A percentile compares a stretch with the other conserved stretches of the same genome.
phyloP scores from a whole-genome alignment of 768 basidiomycete species.

The Collybia sordida region DNA sequence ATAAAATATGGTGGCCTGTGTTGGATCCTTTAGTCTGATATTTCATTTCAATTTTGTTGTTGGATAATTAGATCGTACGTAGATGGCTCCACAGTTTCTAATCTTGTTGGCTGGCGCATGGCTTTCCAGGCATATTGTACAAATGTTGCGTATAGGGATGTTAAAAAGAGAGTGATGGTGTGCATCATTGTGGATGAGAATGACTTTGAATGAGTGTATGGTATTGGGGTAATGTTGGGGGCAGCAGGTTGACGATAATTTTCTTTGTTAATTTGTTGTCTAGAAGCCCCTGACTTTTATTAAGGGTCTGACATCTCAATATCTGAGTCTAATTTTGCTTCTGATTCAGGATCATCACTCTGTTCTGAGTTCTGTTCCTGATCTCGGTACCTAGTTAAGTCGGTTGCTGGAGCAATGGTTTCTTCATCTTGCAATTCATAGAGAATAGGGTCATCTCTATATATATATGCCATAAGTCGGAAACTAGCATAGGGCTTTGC shows the following conservation, averaged over 20 bases:
- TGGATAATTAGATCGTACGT: too few relatives aligned
- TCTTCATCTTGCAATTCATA: not conserved
- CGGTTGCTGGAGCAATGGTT: not conserved
- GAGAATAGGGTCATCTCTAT: not conserved
- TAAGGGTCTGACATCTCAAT: not conserved
- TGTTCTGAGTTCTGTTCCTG: not conserved
- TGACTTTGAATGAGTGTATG: too few relatives aligned
- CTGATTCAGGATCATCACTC: not conserved
- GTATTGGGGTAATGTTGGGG: too few relatives aligned
- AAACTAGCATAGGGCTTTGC: not conserved
- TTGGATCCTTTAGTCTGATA: too few relatives aligned
- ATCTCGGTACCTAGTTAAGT: not conserved
- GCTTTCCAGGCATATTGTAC: too few relatives aligned
- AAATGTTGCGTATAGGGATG: too few relatives aligned
- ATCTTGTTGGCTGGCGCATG: too few relatives aligned
- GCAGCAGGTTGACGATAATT: not conserved
- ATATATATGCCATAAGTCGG: not conserved
- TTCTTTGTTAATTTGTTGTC: not conserved
- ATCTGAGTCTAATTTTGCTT: not conserved
- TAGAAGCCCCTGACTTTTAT: not conserved
- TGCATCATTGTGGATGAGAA: too few relatives aligned
- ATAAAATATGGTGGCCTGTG: too few relatives aligned
- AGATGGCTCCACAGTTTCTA: too few relatives aligned
- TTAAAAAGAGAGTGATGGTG: too few relatives aligned
- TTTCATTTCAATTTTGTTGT: too few relatives aligned